A percentile compares a stretch with the other conserved stretches of the same genome.
Evolutionary conservation across 164 flowering plant genomes (phyloP).

Genomic region (Dillenia suffruticosa): DNA sequence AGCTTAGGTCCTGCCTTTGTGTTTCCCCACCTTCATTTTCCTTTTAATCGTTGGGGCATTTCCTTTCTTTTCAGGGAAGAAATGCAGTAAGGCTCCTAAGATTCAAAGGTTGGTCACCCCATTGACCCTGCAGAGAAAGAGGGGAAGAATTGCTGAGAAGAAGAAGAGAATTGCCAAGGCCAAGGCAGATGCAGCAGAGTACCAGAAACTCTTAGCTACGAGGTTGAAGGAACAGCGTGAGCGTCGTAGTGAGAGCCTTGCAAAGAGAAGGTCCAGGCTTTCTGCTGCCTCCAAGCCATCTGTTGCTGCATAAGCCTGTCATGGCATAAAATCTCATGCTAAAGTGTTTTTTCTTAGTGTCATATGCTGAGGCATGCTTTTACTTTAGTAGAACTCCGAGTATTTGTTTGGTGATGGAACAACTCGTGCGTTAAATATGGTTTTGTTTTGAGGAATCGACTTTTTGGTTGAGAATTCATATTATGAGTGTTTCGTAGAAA

Average conservation of each 20-base stretch:
- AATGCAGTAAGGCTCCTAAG: conserved; percentile 33
- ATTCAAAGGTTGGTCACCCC: conserved; percentile 54
- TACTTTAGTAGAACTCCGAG: too few relatives aligned
- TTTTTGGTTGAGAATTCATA: too few relatives aligned
- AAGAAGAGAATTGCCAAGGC: conserved; percentile 48
- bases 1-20: too few relatives aligned
- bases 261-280: conserved; percentile 39
- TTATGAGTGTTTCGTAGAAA: too few relatives aligned
- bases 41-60: background rate
- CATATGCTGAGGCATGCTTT: too few relatives aligned
- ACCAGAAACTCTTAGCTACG: conserved; percentile 42
- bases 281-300: conserved; percentile 43
- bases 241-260: conserved; percentile 43
- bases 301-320: conserved; percentile 20
- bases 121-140: conserved; percentile 46
- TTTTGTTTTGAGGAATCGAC: too few relatives aligned
- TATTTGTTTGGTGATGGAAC: too few relatives aligned
- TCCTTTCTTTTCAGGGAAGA: conserved; percentile 20
- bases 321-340: too few relatives aligned
- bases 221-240: conserved; percentile 48
- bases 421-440: too few relatives aligned
- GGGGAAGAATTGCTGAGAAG: conserved; percentile 42
- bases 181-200: conserved; percentile 40
- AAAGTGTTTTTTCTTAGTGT: too few relatives aligned
- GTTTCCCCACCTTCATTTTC: background rate